These are phyloP conservation scores for Amylocarpus encephaloides DNA, from an alignment of 2,329 filamentous ascomycete species.

Conservation along the genomic window DNA sequence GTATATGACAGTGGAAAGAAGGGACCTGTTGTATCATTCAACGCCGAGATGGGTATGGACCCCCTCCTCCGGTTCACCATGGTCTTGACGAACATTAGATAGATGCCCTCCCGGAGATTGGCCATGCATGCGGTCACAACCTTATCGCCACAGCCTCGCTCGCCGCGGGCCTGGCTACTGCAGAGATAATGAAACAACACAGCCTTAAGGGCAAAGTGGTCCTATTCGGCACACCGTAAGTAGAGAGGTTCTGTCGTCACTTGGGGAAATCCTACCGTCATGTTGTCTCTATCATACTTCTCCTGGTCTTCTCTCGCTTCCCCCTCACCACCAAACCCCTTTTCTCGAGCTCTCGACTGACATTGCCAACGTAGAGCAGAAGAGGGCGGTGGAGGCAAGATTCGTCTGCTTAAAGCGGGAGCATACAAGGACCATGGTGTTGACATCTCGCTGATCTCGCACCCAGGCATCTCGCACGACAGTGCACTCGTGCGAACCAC, in stretches of 20 bases:
- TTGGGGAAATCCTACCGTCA: no score
- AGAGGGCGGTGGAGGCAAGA: conserved; percentile 7
- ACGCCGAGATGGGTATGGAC: conserved; percentile 35
- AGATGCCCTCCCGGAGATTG: conserved; percentile 37
- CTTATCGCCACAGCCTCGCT: conserved; percentile 34
- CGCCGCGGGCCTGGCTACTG: conserved; percentile 33
- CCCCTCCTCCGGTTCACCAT: neutral
- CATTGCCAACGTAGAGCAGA: conserved; percentile 7
- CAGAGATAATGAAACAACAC: conserved; percentile 15
- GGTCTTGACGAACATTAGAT: neutral
- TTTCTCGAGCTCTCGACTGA: no score
- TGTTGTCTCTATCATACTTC: no score
- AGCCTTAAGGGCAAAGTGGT: conserved; percentile 22
- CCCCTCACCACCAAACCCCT: no score
- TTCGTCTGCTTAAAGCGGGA: neutral
- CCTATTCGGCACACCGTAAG: conserved; percentile 22
- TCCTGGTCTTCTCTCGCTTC: no score
- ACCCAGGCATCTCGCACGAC: neutral
- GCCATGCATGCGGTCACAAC: conserved; percentile 39
- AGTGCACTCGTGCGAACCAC: neutral
- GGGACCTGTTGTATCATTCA: conserved; percentile 36
- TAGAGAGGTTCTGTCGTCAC: neutral
- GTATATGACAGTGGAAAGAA: conserved; percentile 34
- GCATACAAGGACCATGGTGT: neutral
- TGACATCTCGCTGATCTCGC: neutral